phyloP scores from a whole-genome alignment of 2,329 filamentous ascomycete genomes.

The Exophiala lecanii-corni region DNA sequence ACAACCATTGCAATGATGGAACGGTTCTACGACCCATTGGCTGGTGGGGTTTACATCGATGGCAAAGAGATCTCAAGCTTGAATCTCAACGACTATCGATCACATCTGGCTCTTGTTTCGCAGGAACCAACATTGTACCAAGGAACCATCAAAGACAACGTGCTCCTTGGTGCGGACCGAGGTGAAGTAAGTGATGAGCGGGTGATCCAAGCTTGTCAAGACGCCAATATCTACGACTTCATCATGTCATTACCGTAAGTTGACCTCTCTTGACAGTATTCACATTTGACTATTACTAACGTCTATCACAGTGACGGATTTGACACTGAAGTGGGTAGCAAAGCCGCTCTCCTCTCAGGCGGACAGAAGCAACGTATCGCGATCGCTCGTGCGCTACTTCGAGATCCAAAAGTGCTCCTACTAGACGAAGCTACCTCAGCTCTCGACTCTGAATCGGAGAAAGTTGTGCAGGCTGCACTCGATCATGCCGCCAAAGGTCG shows the following conservation, averaged over 20 bases:
- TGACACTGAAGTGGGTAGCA: conserved; percentile 77
- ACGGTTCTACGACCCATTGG: conserved; percentile 86
- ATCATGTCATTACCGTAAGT: conserved; percentile 71
- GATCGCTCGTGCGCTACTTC: conserved; percentile 83
- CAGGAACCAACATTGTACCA: conserved; percentile 95
- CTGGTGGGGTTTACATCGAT: conserved; percentile 76
- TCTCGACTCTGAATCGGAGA: conserved; percentile 46
- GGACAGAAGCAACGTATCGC: conserved; percentile 94
- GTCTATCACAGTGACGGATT: conserved; percentile 72
- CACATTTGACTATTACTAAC: no score
- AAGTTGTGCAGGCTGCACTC: conserved; percentile 62
- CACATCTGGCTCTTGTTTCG: conserved; percentile 77
- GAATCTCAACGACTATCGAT: conserved; percentile 82
- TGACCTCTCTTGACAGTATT: no score
- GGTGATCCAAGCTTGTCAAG: conserved; percentile 73
- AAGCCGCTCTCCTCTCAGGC: conserved; percentile 78
- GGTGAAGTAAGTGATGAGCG: conserved; percentile 66
- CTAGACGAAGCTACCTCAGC: conserved; percentile 69
- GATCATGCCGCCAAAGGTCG: conserved; percentile 78
- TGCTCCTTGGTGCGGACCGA: conserved; percentile 68
- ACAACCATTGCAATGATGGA: conserved; percentile 90
- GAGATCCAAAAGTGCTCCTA: conserved; percentile 82
- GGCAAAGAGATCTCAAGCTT: conserved; percentile 74
- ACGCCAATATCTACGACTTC: conserved; percentile 91
- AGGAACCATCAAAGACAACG: conserved; percentile 85